Evolutionary conservation across 2,329 filamentous ascomycete genomes (phyloP).

Genomic region (Xylaria hypoxylon): DNA sequence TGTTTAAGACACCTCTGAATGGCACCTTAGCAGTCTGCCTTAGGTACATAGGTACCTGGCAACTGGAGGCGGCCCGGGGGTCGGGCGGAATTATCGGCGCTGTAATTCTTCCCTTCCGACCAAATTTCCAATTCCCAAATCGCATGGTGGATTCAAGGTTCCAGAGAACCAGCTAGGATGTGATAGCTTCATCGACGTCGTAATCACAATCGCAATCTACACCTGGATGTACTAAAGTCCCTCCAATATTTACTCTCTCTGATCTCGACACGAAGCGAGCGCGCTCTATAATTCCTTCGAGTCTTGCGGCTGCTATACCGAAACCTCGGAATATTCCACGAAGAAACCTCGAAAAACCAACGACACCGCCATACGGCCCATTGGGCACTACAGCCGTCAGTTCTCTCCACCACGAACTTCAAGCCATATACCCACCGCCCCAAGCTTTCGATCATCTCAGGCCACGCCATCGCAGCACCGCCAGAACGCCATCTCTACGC

Average conservation of each 20-base stretch:
- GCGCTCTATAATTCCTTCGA: neutral
- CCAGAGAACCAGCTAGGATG: slow-evolving; percentile 25
- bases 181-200: slow-evolving; percentile 40
- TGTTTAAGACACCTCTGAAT: neutral
- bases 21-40: neutral
- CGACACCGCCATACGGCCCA: slow-evolving; percentile 10
- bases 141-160: slow-evolving; percentile 10
- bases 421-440: neutral
- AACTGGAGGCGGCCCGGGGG: neutral
- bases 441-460: neutral
- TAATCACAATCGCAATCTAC: neutral
- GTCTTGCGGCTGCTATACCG: neutral
- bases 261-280: neutral
- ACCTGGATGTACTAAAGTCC: neutral
- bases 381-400: neutral
- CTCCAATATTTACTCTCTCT: neutral
- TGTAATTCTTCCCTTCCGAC: slow-evolving; percentile 43
- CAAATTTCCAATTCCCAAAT: slow-evolving; percentile 40
- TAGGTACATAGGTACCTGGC: neutral
- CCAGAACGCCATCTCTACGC: too few species aligned
- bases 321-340: neutral
- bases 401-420: neutral
- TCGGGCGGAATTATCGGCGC: slow-evolving; percentile 25
- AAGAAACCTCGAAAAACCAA: neutral
- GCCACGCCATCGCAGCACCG: neutral